Conservation (phyloP, 2,329 filamentous ascomycete species). For the Colletotrichum nymphaeae region DNA sequence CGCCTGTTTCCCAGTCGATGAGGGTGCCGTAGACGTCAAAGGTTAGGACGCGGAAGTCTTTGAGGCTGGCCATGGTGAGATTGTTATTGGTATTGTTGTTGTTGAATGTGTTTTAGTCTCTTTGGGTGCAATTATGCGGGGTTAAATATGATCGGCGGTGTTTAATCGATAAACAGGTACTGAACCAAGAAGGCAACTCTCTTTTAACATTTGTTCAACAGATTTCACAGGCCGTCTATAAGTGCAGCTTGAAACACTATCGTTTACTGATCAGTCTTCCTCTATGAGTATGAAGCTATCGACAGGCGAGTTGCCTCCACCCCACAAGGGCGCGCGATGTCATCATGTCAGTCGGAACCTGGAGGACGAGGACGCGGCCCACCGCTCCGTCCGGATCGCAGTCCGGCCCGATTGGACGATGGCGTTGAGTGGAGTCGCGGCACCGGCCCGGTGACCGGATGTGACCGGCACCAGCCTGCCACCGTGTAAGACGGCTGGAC, state of each 20-base stretch:
- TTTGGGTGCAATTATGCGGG: background rate
- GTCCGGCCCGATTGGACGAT: background rate
- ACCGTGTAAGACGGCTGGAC: background rate
- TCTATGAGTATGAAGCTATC: background rate
- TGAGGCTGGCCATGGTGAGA: conserved; percentile 30
- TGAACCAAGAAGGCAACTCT: background rate
- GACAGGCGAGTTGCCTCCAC: background rate
- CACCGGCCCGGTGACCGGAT: background rate
- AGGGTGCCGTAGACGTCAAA: conserved; percentile 88
- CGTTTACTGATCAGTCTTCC: background rate
- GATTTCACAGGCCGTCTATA: background rate
- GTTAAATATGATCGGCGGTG: background rate
- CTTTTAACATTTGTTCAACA: background rate
- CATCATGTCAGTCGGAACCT: background rate
- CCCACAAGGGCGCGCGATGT: background rate
- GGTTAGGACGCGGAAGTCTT: conserved; percentile 60
- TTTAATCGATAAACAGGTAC: background rate
- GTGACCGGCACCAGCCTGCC: background rate
- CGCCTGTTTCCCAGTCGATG: conserved; percentile 80
- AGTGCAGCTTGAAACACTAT: too few relatives aligned
- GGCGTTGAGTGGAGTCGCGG: background rate
- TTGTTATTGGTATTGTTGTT: background rate
- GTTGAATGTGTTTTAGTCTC: background rate
- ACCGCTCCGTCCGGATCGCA: background rate
- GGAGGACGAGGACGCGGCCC: too few relatives aligned